These are phyloP conservation scores for Collariella sp. DNA, from an alignment of 495 filamentous ascomycete genomes.

Conservation along the genomic window DNA sequence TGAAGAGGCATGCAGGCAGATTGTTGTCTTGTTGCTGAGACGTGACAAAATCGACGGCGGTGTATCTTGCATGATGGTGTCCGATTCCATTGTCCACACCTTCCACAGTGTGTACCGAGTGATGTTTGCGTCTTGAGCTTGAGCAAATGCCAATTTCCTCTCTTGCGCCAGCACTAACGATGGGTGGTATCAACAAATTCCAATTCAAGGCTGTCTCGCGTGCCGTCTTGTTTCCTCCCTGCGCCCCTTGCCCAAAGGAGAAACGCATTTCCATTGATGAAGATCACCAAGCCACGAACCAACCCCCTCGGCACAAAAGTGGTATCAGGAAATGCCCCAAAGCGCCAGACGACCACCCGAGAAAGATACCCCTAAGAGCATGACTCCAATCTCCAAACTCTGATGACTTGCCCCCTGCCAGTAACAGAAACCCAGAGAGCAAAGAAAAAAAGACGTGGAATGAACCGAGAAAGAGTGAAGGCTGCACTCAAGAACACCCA, in stretches of 20 bases:
- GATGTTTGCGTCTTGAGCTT: not conserved
- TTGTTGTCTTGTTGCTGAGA: not conserved
- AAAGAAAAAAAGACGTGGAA: not conserved
- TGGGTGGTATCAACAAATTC: not conserved
- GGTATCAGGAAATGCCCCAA: not conserved
- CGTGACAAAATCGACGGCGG: constrained; percentile 3
- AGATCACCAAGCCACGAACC: not conserved
- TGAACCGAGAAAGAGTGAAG: not conserved
- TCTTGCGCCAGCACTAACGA: not conserved
- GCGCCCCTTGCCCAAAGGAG: not conserved
- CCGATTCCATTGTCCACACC: not conserved
- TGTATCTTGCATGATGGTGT: constrained; percentile 7
- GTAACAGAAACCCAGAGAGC: not conserved
- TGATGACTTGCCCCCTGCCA: not conserved
- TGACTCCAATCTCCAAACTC: not conserved
- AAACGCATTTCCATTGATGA: constrained; percentile 2
- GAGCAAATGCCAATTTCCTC: not conserved
- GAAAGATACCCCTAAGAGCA: not conserved
- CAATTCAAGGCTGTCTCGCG: not conserved
- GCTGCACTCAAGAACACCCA: not conserved
- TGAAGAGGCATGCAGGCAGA: not conserved
- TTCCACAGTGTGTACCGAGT: not conserved
- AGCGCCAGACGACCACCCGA: not conserved
- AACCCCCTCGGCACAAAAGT: not conserved
- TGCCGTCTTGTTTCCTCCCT: not conserved